These are phyloP conservation scores for Medicago ruthenica DNA, from an alignment of 306 rosid genomes.

Conservation along the genomic window DNA sequence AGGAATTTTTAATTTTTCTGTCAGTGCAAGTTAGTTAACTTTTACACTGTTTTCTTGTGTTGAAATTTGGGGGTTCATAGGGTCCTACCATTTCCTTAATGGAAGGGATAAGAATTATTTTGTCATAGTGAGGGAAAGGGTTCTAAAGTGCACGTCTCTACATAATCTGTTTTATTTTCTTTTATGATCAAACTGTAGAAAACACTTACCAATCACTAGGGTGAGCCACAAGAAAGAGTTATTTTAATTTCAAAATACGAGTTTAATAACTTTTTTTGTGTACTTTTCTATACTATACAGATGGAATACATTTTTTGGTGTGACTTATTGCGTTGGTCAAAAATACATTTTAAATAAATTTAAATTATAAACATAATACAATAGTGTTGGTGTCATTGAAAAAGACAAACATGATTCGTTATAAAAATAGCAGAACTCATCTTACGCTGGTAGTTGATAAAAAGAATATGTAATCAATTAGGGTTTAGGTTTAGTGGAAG, in stretches of 20 bases:
- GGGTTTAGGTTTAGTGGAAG: background rate
- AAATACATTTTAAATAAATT: too few species aligned
- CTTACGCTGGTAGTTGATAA: background rate
- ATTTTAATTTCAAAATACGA: background rate
- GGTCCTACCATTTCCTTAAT: slow-evolving; percentile 61
- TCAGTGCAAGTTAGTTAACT: slow-evolving; percentile 29
- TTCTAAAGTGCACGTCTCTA: slow-evolving; percentile 36
- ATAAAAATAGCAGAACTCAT: too few species aligned
- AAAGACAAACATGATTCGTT: too few species aligned
- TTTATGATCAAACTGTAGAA: slow-evolving; percentile 38
- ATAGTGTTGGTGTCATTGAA: too few species aligned
- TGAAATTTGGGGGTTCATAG: slow-evolving; percentile 39
- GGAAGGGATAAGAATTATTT: slow-evolving; percentile 48
- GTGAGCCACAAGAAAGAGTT: slow-evolving; percentile 25
- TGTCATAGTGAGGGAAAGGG: slow-evolving; percentile 9
- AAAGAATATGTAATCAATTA: background rate
- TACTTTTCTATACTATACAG: too few species aligned
- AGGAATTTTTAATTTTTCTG: background rate
- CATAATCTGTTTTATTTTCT: slow-evolving; percentile 21
- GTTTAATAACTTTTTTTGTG: background rate
- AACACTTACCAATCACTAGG: slow-evolving; percentile 25
- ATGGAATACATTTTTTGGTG: too few species aligned
- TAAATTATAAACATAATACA: too few species aligned
- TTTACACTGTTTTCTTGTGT: slow-evolving; percentile 43
- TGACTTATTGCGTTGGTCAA: too few species aligned